Percentiles rank a stretch among this genome's conserved stretches.
These are phyloP conservation scores for Melocanna baccifera DNA, from an alignment of 176 grass and related monocot species.

Conservation along the genomic window DNA sequence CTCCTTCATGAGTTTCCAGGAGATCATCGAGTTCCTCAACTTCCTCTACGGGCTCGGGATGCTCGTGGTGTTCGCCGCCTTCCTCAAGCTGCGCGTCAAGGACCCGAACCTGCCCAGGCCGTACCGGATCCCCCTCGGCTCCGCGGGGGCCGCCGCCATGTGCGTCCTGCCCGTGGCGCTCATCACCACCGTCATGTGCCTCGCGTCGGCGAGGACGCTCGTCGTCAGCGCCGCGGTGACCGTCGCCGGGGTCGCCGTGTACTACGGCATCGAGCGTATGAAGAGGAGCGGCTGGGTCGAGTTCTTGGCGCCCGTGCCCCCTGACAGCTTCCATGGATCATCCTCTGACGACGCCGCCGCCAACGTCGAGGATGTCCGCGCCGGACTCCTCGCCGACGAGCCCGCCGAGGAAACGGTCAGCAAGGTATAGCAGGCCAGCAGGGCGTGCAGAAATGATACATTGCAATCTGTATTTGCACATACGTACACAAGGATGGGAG, in stretches of 20 bases:
- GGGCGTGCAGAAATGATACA: neutral
- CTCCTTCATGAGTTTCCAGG: constrained; percentile 94
- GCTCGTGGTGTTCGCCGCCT: constrained; percentile 84
- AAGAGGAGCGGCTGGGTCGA: constrained; percentile 45
- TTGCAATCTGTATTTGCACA: constrained; percentile 15
- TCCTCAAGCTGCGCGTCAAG: constrained; percentile 85
- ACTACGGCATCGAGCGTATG: constrained; percentile 57
- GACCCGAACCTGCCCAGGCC: constrained; percentile 67
- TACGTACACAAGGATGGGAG: neutral
- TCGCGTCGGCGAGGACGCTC: constrained; percentile 64
- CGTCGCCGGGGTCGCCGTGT: constrained; percentile 45
- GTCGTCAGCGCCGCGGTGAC: constrained; percentile 47
- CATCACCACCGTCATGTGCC: constrained; percentile 74
- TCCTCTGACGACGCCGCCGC: neutral
- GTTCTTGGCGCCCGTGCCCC: constrained; percentile 50
- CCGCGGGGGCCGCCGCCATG: constrained; percentile 51
- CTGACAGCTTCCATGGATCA: constrained; percentile 16
- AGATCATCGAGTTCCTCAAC: constrained; percentile 91
- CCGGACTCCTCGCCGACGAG: constrained; percentile 40
- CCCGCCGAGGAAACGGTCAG: neutral
- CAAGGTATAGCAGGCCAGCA: constrained; percentile 43
- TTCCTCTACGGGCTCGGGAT: constrained; percentile 89
- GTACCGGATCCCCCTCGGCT: constrained; percentile 62
- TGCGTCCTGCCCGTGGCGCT: constrained; percentile 64
- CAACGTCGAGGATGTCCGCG: constrained; percentile 45